These are phyloP conservation scores for Tulasnella sp. DNA, from an alignment of 768 basidiomycete species.

Conservation along the genomic window DNA sequence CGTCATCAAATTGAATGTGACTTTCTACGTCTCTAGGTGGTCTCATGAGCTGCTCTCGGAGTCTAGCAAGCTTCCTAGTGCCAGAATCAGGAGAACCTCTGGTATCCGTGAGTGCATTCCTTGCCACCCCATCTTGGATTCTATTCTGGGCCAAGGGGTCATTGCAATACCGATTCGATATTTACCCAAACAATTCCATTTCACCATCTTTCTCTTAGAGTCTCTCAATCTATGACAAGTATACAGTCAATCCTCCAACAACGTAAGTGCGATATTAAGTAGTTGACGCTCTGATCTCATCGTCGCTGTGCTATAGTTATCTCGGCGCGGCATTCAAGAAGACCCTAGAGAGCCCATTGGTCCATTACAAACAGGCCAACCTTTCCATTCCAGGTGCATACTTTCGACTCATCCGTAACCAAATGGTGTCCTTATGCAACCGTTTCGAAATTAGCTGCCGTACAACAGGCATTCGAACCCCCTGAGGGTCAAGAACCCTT, in stretches of 20 bases:
- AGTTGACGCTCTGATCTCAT: background rate
- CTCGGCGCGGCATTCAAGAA: constrained; percentile 63
- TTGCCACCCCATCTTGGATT: background rate
- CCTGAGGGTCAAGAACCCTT: constrained; percentile 55
- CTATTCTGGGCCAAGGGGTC: too few species aligned
- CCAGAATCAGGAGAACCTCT: constrained; percentile 53
- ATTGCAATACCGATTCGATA: too few species aligned
- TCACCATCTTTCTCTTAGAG: constrained; percentile 33
- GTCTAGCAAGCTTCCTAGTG: constrained; percentile 53
- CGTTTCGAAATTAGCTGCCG: constrained; percentile 36
- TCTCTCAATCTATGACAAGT: constrained; percentile 62
- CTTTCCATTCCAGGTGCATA: constrained; percentile 47
- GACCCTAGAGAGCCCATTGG: constrained; percentile 49
- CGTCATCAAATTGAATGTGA: background rate
- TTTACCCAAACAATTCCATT: too few species aligned
- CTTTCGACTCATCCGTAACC: background rate
- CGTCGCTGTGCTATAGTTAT: constrained; percentile 37
- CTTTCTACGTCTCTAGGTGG: constrained; percentile 40
- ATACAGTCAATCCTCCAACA: constrained; percentile 57
- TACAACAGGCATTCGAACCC: constrained; percentile 57
- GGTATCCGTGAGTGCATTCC: constrained; percentile 45
- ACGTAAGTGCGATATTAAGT: constrained; percentile 35
- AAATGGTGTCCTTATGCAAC: constrained; percentile 1
- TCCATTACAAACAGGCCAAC: constrained; percentile 75
- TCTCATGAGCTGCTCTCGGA: constrained; percentile 63